Evolutionary conservation across 345 rosid species (phyloP).

Genomic region (Salix viminalis): DNA sequence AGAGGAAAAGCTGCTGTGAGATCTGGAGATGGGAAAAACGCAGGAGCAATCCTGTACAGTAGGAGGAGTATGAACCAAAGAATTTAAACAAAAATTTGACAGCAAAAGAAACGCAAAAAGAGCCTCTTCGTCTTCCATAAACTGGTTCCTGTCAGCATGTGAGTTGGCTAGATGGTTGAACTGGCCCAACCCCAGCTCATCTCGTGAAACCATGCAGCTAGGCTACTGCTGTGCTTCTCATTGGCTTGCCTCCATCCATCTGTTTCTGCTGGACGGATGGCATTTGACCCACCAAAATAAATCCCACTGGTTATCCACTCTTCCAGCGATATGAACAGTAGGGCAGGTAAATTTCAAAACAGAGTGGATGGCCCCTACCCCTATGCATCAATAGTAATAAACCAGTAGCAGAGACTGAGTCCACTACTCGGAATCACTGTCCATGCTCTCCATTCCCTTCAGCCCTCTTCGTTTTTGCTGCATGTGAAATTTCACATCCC

Average conservation of each 20-base stretch:
- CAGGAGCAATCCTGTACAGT: background rate
- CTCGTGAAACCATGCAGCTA: background rate
- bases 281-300: background rate
- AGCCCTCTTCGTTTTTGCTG: constrained; percentile 64
- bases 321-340: background rate
- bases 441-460: constrained; percentile 66
- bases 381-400: background rate
- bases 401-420: background rate
- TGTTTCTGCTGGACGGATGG: background rate
- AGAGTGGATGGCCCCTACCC: background rate
- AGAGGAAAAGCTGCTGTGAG: background rate
- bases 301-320: background rate
- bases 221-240: background rate
- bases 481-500: background rate
- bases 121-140: background rate
- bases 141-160: background rate
- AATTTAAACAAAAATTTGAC: background rate
- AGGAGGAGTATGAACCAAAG: background rate
- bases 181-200: constrained; percentile 1
- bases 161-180: background rate
- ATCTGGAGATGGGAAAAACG: background rate
- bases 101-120: background rate
- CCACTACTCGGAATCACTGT: constrained; percentile 50
- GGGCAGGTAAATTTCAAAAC: background rate
- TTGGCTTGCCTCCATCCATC: background rate